Base-by-base conservation (phyloP, 139 green algal genomes). In the Mychonastes homosphaera region DNA sequence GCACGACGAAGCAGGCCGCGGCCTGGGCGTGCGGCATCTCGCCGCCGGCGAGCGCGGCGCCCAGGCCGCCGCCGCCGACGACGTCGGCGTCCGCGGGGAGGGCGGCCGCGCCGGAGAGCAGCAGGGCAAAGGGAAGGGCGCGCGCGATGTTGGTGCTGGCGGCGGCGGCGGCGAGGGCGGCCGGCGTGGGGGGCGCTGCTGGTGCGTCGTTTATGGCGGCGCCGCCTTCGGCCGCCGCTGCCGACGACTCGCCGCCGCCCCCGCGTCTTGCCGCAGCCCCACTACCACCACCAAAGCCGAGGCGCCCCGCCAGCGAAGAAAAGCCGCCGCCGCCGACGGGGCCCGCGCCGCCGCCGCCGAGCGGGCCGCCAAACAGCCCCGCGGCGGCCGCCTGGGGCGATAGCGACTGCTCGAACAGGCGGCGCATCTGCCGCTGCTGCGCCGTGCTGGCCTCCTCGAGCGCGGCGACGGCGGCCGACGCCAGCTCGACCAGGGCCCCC, bases 1-100 rank as follows among this genome's bases (percentile, higher is more conserved):
- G 70, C 44, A 95, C 53, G 32, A 94, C 71, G 59, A 89, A 94
- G 33, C 21, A 41, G 18, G 18, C 26, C 29, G 29, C 41, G 21
- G 27, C 50, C 16, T 57, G 26, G 27, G 29, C 19, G 13, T 33
- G 23, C 16, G 65, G 65, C 41, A 67, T 58, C 36, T 67, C 58
- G 24, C 59, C 54, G 50, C 63, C 64, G 47, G 49, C 51, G 7
- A 65, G 57, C 8, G 62, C 55, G 4, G 23, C 48, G 12, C 65
- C 65, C 10, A 67, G 58, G 32, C 15, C 15, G 39, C 15, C 15
- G 39, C 16, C 15, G n/a, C n/a, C 39, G 16, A 16, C 39, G 16
- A 46, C 15, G 15, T 46, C 39, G 39, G 15, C 39, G 16, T 21
- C 15, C 15, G 15, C 15, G 15, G 15, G 16, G 15, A 46, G 16